These are phyloP conservation scores for Naganishia vaughanmartiniae DNA, from an alignment of 768 basidiomycete species.

Conservation along the genomic window DNA sequence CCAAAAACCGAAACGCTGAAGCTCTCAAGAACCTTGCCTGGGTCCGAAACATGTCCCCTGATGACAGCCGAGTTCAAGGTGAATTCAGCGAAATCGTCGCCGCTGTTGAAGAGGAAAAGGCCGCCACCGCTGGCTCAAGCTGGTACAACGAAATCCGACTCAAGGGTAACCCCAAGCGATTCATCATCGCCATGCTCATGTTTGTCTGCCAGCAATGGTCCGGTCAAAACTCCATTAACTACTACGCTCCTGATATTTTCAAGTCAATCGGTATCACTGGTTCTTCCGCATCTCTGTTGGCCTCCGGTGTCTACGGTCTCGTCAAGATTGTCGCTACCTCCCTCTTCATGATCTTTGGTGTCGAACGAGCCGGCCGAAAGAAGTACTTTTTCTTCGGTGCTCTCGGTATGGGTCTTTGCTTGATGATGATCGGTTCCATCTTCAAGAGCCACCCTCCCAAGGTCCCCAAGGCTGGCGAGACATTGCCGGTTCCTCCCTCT, in stretches of 20 bases:
- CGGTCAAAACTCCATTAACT: constrained; percentile 66
- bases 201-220: constrained; percentile 74
- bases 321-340: constrained; percentile 54
- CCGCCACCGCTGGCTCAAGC: constrained; percentile 65
- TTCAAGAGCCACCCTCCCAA: constrained; percentile 66
- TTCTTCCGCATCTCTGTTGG: constrained; percentile 48
- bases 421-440: constrained; percentile 81
- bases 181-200: constrained; percentile 65
- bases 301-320: constrained; percentile 53
- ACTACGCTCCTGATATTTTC: constrained; percentile 53
- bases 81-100: constrained; percentile 69
- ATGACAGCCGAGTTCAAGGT: constrained; percentile 48
- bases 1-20: constrained; percentile 48
- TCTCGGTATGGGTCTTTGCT: constrained; percentile 72
- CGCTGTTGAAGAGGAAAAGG: constrained; percentile 70
- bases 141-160: constrained; percentile 70
- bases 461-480: constrained; percentile 50
- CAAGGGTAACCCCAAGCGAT: constrained; percentile 76
- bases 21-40: constrained; percentile 58
- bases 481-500: constrained; percentile 52
- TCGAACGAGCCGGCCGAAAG: constrained; percentile 51
- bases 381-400: constrained; percentile 65
- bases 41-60: constrained; percentile 50
- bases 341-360: constrained; percentile 52
- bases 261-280: constrained; percentile 50